Conservation (phyloP, 2,329 filamentous ascomycete genomes). For the Knoxdaviesia capensis region DNA sequence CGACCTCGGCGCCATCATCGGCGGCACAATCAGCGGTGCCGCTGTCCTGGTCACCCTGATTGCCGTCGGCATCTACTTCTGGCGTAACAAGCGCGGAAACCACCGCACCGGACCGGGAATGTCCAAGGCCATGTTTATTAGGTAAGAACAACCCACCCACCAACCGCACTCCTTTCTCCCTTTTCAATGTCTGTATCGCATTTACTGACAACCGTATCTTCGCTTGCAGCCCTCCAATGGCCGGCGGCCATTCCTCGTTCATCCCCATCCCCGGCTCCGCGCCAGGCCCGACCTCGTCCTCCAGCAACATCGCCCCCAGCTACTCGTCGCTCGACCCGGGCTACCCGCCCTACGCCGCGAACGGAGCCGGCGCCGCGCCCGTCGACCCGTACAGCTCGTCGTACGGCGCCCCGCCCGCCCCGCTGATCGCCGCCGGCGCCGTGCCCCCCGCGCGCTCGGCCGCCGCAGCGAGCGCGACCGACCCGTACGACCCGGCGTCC, state of each 20-base stretch:
- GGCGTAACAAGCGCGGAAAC: conserved; percentile 19
- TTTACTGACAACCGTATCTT: no score
- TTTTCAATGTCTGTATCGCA: no score
- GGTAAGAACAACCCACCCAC: no score
- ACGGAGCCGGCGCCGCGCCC: neutral
- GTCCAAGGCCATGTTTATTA: no score
- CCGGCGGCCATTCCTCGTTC: no score
- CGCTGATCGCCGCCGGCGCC: conserved; percentile 1
- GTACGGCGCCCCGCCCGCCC: no score
- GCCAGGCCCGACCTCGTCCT: no score
- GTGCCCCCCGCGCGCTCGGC: conserved; percentile 3
- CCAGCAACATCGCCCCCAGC: conserved; percentile 6
- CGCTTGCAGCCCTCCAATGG: no score
- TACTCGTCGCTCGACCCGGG: conserved; percentile 11
- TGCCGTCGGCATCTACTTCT: conserved; percentile 20
- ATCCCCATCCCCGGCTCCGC: no score
- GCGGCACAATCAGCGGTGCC: conserved; percentile 30
- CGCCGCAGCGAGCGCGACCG: conserved; percentile 1
- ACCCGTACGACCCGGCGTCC: conserved; percentile 1
- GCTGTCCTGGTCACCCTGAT: conserved; percentile 22
- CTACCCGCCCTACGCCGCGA: conserved; percentile 8
- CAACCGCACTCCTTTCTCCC: no score
- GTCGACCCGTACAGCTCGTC: no score
- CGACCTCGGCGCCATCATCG: conserved; percentile 30
- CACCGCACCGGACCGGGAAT: no score